Evolutionary conservation across 257 asterid species (phyloP), one percentile per base, ranked within the genome.

Genomic region (Rauvolfia tetraphylla): DNA sequence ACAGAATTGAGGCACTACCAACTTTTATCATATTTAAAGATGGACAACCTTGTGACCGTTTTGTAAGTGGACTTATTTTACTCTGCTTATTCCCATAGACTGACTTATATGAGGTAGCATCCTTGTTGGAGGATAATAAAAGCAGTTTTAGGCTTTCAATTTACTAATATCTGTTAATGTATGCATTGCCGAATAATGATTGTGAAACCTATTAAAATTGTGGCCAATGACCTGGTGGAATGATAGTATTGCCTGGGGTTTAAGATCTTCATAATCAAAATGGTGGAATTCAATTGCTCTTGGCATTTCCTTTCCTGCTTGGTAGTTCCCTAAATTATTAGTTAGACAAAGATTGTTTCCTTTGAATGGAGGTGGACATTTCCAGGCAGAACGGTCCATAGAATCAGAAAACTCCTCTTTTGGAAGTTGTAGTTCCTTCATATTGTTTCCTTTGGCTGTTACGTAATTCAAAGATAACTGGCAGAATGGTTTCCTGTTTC

Each of bases 21-120:
- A 95, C 99, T 73, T 93, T 95, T 86, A 90, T 92, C 76, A 71
- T 95, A 82, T 95, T 95, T n/a, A 91, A 88, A 85, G 90, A 91
- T 83, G 98, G 99, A 74, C 76, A 95, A 80, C 97, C 97, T 8
- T 83, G 18, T 14, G 96, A 90, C 53, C 98, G 99, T 75, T 92
- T 95, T 85, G 99, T 95, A 89, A 92, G 99, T 86, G 71, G 49
- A 66, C 31, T 54, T 8, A 17, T 69, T 73, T 75, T 38, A 9
- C 20, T 36, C 15, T 9, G 0, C 29, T 49, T 65, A 0, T 39
- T 36, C 62, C 38, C 38, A 27, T 31, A 53, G 7, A 0, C 54
- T 57, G 46, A 9, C 58, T 65, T 29, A 23, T 33, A 17, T 68
- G 39, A 53, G 58, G 53, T 25, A 63, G 46, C 48, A 54, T 39